These are phyloP conservation scores for Stellera chamaejasme DNA, from an alignment of 345 rosid genomes.

Conservation along the genomic window DNA sequence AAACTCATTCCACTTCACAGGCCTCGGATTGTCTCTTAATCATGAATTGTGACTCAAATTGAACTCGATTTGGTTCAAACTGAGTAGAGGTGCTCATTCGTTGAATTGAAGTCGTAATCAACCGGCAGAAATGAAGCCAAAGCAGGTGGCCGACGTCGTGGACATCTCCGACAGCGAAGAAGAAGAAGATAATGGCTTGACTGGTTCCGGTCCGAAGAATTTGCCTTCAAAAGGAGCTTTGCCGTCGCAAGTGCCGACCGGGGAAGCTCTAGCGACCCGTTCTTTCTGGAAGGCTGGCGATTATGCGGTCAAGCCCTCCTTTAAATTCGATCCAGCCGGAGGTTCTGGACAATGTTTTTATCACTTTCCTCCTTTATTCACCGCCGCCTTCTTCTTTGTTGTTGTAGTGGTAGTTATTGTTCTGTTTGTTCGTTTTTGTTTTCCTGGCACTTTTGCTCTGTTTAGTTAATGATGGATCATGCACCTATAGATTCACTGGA, in stretches of 20 bases:
- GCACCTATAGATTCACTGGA: constrained; percentile 47
- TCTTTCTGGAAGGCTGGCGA: constrained; percentile 92
- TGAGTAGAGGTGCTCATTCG: too few species aligned
- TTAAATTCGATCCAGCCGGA: constrained; percentile 15
- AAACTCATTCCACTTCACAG: too few species aligned
- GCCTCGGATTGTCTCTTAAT: too few species aligned
- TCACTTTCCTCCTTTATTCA: not conserved
- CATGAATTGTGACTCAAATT: too few species aligned
- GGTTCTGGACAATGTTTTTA: constrained; percentile 15
- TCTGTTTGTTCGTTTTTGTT: not conserved
- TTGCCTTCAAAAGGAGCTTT: constrained; percentile 9
- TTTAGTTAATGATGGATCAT: not conserved
- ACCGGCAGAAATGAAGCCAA: constrained; percentile 23
- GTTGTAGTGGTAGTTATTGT: not conserved
- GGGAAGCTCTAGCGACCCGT: constrained; percentile 36
- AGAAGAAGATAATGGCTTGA: constrained; percentile 29
- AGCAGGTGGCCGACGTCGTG: constrained; percentile 19
- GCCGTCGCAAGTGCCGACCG: constrained; percentile 13
- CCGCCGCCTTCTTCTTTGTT: not conserved
- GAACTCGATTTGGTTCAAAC: too few species aligned
- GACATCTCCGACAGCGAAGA: constrained; percentile 44
- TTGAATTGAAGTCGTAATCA: too few species aligned
- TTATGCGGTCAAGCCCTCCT: constrained; percentile 18
- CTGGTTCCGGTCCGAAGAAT: not conserved
- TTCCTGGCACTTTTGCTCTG: not conserved